Evolutionary conservation across 768 basidiomycete genomes (phyloP), one percentile per base, ranked within the genome.

Genomic region (Agrocybe praecox): DNA sequence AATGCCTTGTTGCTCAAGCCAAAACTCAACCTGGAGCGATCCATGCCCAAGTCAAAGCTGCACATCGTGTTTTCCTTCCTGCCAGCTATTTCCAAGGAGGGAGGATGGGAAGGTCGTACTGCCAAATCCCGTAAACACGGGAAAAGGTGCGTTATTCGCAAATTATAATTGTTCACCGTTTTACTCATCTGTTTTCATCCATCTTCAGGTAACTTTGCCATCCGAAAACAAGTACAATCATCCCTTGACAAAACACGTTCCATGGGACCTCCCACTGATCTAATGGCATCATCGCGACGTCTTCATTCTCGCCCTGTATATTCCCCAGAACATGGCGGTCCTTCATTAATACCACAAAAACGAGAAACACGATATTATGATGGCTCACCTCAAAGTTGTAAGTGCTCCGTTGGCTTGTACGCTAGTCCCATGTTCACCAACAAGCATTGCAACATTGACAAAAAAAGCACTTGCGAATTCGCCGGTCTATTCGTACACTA

Each of bases 41-140:
- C 36, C 36, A 15, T 14, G n/a, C 14, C n/a, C 36, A 5, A 40
- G 36, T 14, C 36, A 40, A 12, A 40, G 12, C 12, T 40, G 36
- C 14, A 40, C 36, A 15, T 15, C 53, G 11, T 61, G 59, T 21
- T 56, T 53, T 51, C 65, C 65, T 12, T 62, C 66, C 6, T 65
- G 66, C 47, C 43, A 50, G 11, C 56, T 67, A 45, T 67, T 67
- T 53, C 66, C 66, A 19, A 47, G 66, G 23, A 57, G 60, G 18
- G 44, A 34, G 12, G 66, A 67, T 55, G 66, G 66, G 19, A 61
- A 55, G 29, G 62, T 67, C 14, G 48, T 65, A 1, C 49, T 67
- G 17, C 66, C 66, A 5, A 55, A 60, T 42, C 66, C 66, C 18
- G 44, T 55, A 23, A 17, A 48, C n/a, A 45, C 59, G 34, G 26